Evolutionary conservation across 2,329 filamentous ascomycete species (phyloP), one percentile per base, ranked within the genome.

Genomic region (Penicillium sp.): DNA sequence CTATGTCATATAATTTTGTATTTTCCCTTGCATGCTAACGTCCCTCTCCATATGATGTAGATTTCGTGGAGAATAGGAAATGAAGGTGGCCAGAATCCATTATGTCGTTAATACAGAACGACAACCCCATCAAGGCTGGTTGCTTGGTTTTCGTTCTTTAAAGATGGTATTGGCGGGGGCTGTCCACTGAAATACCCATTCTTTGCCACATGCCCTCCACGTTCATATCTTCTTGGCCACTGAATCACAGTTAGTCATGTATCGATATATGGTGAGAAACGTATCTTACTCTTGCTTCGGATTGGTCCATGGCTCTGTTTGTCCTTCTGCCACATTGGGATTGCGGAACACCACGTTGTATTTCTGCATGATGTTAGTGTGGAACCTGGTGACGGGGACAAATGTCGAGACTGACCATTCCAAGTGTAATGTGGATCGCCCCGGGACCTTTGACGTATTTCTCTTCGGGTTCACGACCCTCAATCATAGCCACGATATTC

Each of bases 271-370:
- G 29, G 3, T 27, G 19, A 8, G 27, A 16, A 53, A 8, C 35
- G 16, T 9, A 27, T 64, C 71, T 68, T 64, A 75, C 73, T 75
- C 72, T 37, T 67, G 50, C 48, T 67, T 71, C 46, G 67, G 58
- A 6, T 68, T 70, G 21, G 74, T 61, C 27, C 63, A 68, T 1
- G 73, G 73, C 55, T 74, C 72, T 2, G 66, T 73, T 50, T 74
- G 69, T 0, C 71, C 70, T 29, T 72, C 72, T 5, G 64, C 65
- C 8, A 58, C 55, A 47, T 76, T 72, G 1, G 72, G 73, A 23
- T 75, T 74, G 10, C 73, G 68, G 63, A 76, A 75, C 10, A 74
- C 62, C 21, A 75, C 65, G 49, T 76, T 75, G 21, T 71, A 64
- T 69, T 71, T 72, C 74, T 75, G 33, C 21, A 19, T 47, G 4